Evolutionary conservation across 2,329 filamentous ascomycete species (phyloP).

Genomic region (Neoarthrinium moseri): DNA sequence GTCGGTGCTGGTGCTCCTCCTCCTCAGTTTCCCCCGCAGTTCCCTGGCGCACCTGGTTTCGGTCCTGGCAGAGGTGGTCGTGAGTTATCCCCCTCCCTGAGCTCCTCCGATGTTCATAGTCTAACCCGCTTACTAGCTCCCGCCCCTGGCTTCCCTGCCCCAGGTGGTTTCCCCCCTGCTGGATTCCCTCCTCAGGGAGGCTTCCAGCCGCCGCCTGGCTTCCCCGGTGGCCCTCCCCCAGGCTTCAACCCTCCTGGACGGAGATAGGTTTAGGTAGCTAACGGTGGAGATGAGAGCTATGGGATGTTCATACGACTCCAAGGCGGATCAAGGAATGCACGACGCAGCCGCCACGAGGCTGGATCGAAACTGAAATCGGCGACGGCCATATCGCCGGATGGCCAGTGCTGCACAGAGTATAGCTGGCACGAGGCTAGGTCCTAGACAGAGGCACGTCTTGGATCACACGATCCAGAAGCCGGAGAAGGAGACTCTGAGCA

Average conservation of each 20-base stretch:
- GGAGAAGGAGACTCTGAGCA: no score
- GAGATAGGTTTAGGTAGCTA: slow-evolving; percentile 48
- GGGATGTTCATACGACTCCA: no score
- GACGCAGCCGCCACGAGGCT: no score
- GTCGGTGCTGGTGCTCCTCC: slow-evolving; percentile 70
- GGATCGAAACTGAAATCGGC: no score
- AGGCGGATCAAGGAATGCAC: no score
- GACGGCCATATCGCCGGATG: no score
- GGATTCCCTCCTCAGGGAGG: slow-evolving; percentile 41
- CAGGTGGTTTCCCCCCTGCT: slow-evolving; percentile 45
- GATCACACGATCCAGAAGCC: no score
- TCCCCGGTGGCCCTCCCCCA: slow-evolving; percentile 53
- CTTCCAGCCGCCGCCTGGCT: slow-evolving; percentile 48
- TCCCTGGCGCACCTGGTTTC: slow-evolving; percentile 50
- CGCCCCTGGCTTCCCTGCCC: slow-evolving; percentile 26
- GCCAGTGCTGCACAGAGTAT: no score
- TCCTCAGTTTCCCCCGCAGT: slow-evolving; percentile 46
- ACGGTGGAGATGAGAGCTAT: no score
- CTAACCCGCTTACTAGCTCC: slow-evolving; percentile 22
- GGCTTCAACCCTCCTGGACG: slow-evolving; percentile 75
- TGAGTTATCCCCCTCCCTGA: slow-evolving; percentile 34
- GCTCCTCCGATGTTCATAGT: slow-evolving; percentile 56
- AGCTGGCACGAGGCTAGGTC: no score
- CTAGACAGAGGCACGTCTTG: no score
- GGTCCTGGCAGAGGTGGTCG: slow-evolving; percentile 52